phyloP scores from a whole-genome alignment of 202 grass and related monocot species.

The Elaeis oleifera region DNA sequence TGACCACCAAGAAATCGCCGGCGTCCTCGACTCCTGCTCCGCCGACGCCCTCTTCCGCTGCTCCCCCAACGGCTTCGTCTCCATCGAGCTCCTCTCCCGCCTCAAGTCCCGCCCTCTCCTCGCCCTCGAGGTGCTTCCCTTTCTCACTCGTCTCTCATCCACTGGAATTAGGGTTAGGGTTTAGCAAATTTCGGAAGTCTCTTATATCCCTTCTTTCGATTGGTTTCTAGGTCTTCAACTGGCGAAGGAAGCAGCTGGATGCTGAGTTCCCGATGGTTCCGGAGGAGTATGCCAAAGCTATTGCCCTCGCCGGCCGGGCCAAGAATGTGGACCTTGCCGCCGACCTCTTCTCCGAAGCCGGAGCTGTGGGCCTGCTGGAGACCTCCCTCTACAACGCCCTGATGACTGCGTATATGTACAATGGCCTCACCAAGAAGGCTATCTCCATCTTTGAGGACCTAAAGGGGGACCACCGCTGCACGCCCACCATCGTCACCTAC shows the following conservation, averaged over 20 bases:
- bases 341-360: constrained; percentile 45
- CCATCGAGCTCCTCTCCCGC: constrained; percentile 9
- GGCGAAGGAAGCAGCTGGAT: constrained; percentile 12
- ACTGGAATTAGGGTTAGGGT: not conserved
- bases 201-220: not conserved
- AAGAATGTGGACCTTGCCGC: constrained; percentile 30
- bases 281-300: constrained; percentile 61
- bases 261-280: constrained; percentile 23
- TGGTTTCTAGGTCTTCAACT: constrained; percentile 23
- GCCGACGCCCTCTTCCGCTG: constrained; percentile 4
- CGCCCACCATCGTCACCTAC: constrained; percentile 57
- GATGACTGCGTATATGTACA: constrained; percentile 74
- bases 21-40: not conserved
- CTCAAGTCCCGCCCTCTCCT: constrained; percentile 19
- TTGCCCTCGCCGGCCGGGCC: constrained; percentile 55
- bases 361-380: constrained; percentile 28
- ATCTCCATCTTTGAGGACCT: constrained; percentile 41
- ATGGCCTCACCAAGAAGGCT: constrained; percentile 42
- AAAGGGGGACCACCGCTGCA: constrained; percentile 36
- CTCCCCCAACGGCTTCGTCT: constrained; percentile 9
- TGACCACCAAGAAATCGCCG: not conserved
- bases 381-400: constrained; percentile 68
- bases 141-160: not conserved
- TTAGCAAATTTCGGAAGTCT: not conserved
- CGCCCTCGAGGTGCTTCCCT: constrained; percentile 16